These are phyloP conservation scores for Metschnikowia lunata DNA, from an alignment of 805 yeast genomes.

Conservation along the genomic window DNA sequence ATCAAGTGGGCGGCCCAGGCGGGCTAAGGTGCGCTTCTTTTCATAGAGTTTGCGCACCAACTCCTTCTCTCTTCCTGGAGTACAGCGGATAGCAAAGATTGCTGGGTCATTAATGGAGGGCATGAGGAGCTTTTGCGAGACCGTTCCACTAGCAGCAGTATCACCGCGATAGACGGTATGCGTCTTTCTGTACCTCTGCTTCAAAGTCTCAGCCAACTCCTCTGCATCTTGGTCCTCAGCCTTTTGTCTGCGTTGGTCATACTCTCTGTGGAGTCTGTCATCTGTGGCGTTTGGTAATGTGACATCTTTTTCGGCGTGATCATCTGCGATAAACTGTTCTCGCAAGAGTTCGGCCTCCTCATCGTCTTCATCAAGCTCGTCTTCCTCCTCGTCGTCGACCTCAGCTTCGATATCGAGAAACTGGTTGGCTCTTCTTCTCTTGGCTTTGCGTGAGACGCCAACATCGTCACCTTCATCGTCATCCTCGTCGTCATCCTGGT, in stretches of 20 bases:
- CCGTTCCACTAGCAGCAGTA: slow-evolving; percentile 55
- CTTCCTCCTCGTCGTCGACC: slow-evolving; percentile 96
- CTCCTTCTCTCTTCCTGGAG: slow-evolving; percentile 90
- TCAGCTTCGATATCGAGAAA: slow-evolving; percentile 98
- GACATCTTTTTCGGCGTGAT: slow-evolving; percentile 56
- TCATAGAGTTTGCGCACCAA: slow-evolving; percentile 79
- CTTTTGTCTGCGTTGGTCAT: slow-evolving; percentile 82
- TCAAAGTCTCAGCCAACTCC: slow-evolving; percentile 83
- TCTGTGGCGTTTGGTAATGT: slow-evolving; percentile 26
- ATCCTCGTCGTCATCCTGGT: slow-evolving; percentile 49
- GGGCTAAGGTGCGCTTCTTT: slow-evolving; percentile 73
- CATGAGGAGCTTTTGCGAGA: slow-evolving; percentile 86
- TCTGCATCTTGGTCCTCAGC: slow-evolving; percentile 94
- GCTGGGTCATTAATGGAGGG: slow-evolving; percentile 97
- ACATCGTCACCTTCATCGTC: slow-evolving; percentile 48
- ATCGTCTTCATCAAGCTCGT: slow-evolving; percentile 82
- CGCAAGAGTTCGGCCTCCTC: slow-evolving; percentile 84
- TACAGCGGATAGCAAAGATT: slow-evolving; percentile 92
- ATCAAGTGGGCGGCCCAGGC: slow-evolving; percentile 73
- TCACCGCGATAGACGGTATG: slow-evolving; percentile 82
- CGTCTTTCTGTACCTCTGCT: slow-evolving; percentile 87
- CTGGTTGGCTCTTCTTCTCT: slow-evolving; percentile 61
- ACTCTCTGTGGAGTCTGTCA: slow-evolving; percentile 84
- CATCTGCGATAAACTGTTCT: slow-evolving; percentile 79
- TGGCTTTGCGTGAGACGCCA: slow-evolving; percentile 43